phyloP scores from a whole-genome alignment of 345 rosid species.

The Murraya koenigii region DNA sequence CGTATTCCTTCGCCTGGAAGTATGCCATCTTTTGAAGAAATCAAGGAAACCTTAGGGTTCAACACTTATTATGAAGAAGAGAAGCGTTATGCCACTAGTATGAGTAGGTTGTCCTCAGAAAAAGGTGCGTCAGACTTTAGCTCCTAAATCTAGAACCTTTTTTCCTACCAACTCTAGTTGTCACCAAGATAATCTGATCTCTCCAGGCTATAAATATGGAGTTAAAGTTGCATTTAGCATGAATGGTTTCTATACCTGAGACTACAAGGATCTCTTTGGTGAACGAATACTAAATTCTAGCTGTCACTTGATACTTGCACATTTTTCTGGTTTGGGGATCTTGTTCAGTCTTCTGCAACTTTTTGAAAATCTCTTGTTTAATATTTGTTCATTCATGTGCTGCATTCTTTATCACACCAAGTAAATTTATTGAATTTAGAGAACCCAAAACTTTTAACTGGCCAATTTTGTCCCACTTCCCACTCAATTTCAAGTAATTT shows the following conservation, averaged over 20 bases:
- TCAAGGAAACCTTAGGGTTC: slow-evolving; percentile 73
- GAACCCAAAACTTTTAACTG: neutral
- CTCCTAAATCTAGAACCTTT: neutral
- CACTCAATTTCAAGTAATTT: neutral
- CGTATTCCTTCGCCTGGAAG: slow-evolving; percentile 91
- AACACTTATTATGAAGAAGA: slow-evolving; percentile 76
- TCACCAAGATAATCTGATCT: neutral
- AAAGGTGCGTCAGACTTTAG: slow-evolving; percentile 45
- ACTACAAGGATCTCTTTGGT: neutral
- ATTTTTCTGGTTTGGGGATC: neutral
- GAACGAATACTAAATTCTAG: neutral
- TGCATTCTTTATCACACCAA: neutral
- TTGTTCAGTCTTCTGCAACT: neutral
- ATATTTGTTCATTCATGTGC: neutral
- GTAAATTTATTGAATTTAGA: neutral
- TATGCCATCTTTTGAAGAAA: slow-evolving; percentile 80
- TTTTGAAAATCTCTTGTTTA: neutral
- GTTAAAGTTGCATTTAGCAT: slow-evolving; percentile 5
- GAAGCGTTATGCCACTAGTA: slow-evolving; percentile 49
- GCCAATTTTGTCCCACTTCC: neutral
- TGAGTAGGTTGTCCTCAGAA: slow-evolving; percentile 33
- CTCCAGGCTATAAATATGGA: neutral
- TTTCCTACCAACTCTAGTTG: slow-evolving; percentile 1
- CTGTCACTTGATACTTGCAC: neutral
- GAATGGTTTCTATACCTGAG: neutral